Base-by-base conservation (phyloP, 306 rosid species). In the Macrotyloma uniflorum region DNA sequence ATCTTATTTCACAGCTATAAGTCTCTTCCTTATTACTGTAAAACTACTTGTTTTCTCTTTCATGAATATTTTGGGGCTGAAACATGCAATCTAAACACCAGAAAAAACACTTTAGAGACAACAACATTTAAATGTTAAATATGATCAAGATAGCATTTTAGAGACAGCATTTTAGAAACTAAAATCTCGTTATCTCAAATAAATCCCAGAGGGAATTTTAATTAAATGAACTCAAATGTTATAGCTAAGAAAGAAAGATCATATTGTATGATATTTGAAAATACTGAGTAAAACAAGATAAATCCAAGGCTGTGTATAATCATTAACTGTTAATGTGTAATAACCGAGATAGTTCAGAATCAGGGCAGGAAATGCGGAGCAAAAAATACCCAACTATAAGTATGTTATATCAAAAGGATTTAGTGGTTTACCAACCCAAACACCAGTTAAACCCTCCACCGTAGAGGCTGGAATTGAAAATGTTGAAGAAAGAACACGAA, bases 371-470 rank as follows among this genome's bases (percentile, higher is more conserved):
- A 15, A 42, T 15, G 6, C 8, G 12, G 7, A 61, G 1, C 11
- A 61, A 61, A 61, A 32, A 16, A 15, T 11, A 7, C n/a, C 43
- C 15, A 57, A 57, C 18, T 24, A 23, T 9, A 61, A 6, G 20
- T 24, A 8, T 30, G 26, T 18, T 8, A n/a, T 8, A 32, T 32
- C 22, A 32, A n/a, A 18, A 36, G 28, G 18, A 36, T 64, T 35
- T 64, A 66, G 30, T 76, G 32, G 49, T 87, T 72, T 85, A 91
- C 97, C 97, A 65, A 86, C 85, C 98, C 97, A 94, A 82, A 94
- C 98, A 75, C 98, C 97, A 19, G 97, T 94, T 40, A 89, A 85
- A 64, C 97, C 97, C 66, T 92, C 87, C 28, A 82, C 35, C 65
- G 92, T 84, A 32, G 96, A 86, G 22, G 97, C 97, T 51, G 86